These are phyloP conservation scores for Tricholoma saponaceum DNA, from an alignment of 768 basidiomycete species.

Conservation along the genomic window DNA sequence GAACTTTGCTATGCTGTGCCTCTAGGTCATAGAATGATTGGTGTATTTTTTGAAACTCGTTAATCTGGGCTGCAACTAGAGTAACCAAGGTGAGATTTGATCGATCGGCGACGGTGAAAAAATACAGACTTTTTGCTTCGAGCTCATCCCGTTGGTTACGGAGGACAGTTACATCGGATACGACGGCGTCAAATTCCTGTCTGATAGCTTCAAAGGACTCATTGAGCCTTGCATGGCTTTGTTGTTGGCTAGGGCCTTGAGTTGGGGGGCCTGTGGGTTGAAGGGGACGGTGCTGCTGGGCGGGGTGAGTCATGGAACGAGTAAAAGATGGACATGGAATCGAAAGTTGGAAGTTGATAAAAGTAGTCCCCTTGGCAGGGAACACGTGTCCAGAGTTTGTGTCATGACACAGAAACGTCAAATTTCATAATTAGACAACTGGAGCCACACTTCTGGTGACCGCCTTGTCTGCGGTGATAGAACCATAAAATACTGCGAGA, in stretches of 20 bases:
- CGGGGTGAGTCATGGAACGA: constrained; percentile 12
- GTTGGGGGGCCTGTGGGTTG: constrained; percentile 48
- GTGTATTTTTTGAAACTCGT: constrained; percentile 85
- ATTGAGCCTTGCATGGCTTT: constrained; percentile 46
- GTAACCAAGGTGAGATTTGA: not conserved
- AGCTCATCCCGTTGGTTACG: constrained; percentile 85
- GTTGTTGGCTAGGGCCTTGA: constrained; percentile 37
- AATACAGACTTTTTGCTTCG: constrained; percentile 75
- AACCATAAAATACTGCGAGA: not conserved
- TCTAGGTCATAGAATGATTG: constrained; percentile 91
- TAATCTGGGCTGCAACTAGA: constrained; percentile 75
- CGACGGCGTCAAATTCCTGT: constrained; percentile 78
- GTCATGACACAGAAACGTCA: constrained; percentile 20
- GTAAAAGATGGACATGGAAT: not conserved
- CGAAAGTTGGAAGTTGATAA: constrained; percentile 1
- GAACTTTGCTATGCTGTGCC: constrained; percentile 75
- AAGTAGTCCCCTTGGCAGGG: constrained; percentile 10
- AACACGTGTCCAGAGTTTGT: constrained; percentile 17
- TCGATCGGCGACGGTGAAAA: not conserved
- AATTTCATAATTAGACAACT: constrained; percentile 3
- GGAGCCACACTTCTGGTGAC: constrained; percentile 3
- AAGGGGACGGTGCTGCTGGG: constrained; percentile 48
- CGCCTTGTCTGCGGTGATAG: constrained; percentile 7
- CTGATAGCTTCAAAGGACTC: constrained; percentile 81
- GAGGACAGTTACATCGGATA: constrained; percentile 60